phyloP scores from a whole-genome alignment of 2,329 filamentous ascomycete species.

The Boeremia exigua region DNA sequence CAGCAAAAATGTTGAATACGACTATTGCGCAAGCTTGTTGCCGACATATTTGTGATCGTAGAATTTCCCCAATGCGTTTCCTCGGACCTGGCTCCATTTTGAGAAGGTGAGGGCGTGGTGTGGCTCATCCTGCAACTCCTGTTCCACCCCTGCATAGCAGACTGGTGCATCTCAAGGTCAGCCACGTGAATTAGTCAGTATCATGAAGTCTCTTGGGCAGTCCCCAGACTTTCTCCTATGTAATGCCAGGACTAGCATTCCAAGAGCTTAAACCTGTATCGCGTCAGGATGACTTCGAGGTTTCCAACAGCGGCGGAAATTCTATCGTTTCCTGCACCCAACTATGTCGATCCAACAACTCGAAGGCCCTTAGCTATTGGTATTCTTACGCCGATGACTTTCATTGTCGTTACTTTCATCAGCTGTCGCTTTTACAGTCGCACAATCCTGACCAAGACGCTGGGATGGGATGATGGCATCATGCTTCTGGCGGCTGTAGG shows the following conservation, averaged over 20 bases:
- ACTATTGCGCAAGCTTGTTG: not conserved
- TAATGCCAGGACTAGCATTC: slow-evolving; percentile 7
- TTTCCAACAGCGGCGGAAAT: slow-evolving; percentile 35
- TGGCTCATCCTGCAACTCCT: slow-evolving; percentile 11
- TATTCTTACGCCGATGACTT: slow-evolving; percentile 30
- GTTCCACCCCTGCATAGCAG: slow-evolving; percentile 2
- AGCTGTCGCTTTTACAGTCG: slow-evolving; percentile 35
- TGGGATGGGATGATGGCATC: slow-evolving; percentile 40
- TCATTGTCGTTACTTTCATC: slow-evolving; percentile 24
- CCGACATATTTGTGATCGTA: not conserved
- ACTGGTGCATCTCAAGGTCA: slow-evolving; percentile 2
- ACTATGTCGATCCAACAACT: slow-evolving; percentile 38
- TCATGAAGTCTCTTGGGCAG: slow-evolving; percentile 3
- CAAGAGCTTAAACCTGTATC: slow-evolving; percentile 4
- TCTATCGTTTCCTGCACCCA: slow-evolving; percentile 35
- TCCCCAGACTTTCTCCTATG: slow-evolving; percentile 4
- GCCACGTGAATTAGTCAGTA: slow-evolving; percentile 1
- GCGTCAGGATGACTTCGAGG: slow-evolving; percentile 31
- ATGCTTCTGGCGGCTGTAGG: slow-evolving; percentile 36
- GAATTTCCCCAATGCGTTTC: not conserved
- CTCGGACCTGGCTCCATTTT: slow-evolving; percentile 11
- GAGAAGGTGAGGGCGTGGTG: slow-evolving; percentile 13
- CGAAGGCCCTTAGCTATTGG: slow-evolving; percentile 31
- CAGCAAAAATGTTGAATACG: not conserved
- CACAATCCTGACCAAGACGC: slow-evolving; percentile 29